Conservation (phyloP, 2,329 filamentous ascomycete genomes). For the Aureobasidium zeae region DNA sequence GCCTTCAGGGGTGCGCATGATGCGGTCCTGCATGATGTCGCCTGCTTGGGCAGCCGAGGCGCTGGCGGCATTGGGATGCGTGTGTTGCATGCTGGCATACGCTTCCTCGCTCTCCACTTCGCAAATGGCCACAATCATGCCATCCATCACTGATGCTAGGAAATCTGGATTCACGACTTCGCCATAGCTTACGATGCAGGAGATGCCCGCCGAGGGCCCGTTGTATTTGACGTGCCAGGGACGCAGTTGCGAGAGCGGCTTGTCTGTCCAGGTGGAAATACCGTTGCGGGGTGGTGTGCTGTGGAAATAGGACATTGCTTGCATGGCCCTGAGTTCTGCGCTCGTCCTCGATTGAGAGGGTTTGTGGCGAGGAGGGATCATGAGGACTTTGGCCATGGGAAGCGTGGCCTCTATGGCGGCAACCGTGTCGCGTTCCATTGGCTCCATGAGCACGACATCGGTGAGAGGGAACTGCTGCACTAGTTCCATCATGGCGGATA, state of each 20-base stretch:
- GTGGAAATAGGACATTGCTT: constrained; percentile 75
- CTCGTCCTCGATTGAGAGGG: constrained; percentile 51
- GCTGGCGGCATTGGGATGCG: neutral
- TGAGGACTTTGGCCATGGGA: constrained; percentile 35
- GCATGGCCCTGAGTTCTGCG: constrained; percentile 61
- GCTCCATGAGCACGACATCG: constrained; percentile 60
- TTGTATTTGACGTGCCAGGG: constrained; percentile 57
- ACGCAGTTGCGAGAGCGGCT: constrained; percentile 46
- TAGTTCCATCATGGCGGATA: constrained; percentile 54
- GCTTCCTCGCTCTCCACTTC: constrained; percentile 43
- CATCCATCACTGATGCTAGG: constrained; percentile 58
- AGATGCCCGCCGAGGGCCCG: constrained; percentile 43
- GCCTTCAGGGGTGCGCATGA: constrained; percentile 40
- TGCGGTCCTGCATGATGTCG: constrained; percentile 19
- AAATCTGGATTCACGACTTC: constrained; percentile 51
- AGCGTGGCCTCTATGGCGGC: constrained; percentile 43
- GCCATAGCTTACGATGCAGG: constrained; percentile 60
- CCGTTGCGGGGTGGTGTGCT: constrained; percentile 19
- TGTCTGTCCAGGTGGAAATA: constrained; percentile 40
- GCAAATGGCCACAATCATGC: constrained; percentile 59
- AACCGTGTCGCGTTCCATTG: constrained; percentile 23
- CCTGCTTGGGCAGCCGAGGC: constrained; percentile 1
- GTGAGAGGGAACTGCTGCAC: constrained; percentile 47
- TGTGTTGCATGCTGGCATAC: constrained; percentile 7
- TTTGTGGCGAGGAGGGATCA: constrained; percentile 51